phyloP scores from a whole-genome alignment of 2,329 filamentous ascomycete genomes.

The Colletotrichum musicola region DNA sequence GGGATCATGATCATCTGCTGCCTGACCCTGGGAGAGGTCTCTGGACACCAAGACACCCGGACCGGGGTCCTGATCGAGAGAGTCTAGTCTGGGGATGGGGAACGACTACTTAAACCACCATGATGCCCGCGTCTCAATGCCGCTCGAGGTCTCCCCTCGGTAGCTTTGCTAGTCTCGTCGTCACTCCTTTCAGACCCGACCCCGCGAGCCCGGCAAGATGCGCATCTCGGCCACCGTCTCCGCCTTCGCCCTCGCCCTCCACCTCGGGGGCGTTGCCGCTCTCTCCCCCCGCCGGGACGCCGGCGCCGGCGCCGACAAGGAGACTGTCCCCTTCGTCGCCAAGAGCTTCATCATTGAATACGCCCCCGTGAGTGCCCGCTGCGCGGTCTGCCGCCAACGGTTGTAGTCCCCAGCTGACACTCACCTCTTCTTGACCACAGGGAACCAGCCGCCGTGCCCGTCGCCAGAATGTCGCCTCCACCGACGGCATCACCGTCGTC shows the following conservation, averaged over 20 bases:
- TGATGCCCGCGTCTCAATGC: background rate
- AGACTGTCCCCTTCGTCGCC: slow-evolving; percentile 23
- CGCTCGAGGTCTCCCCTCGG: background rate
- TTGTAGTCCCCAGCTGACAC: slow-evolving; percentile 24
- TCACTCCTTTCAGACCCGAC: slow-evolving; percentile 7
- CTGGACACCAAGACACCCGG: background rate
- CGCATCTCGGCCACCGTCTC: slow-evolving; percentile 37
- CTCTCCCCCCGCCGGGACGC: slow-evolving; percentile 22
- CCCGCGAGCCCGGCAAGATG: slow-evolving; percentile 29
- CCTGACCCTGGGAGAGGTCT: background rate
- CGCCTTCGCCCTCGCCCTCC: slow-evolving; percentile 31
- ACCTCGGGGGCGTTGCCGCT: slow-evolving; percentile 30
- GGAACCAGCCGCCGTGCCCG: slow-evolving; percentile 32
- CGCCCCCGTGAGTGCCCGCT: slow-evolving; percentile 39
- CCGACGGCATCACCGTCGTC: slow-evolving; percentile 41
- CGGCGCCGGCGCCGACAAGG: background rate
- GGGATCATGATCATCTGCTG: background rate
- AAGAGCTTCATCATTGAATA: slow-evolving; percentile 44
- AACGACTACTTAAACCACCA: slow-evolving; percentile 23
- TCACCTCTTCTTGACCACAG: slow-evolving; percentile 3
- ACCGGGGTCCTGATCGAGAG: background rate
- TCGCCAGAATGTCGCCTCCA: slow-evolving; percentile 41
- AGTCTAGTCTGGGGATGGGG: background rate
- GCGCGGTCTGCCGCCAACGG: slow-evolving; percentile 26
- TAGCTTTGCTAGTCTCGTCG: slow-evolving; percentile 26